Base-by-base conservation (phyloP, 441 rosid species). In the Croton laevigatus region DNA sequence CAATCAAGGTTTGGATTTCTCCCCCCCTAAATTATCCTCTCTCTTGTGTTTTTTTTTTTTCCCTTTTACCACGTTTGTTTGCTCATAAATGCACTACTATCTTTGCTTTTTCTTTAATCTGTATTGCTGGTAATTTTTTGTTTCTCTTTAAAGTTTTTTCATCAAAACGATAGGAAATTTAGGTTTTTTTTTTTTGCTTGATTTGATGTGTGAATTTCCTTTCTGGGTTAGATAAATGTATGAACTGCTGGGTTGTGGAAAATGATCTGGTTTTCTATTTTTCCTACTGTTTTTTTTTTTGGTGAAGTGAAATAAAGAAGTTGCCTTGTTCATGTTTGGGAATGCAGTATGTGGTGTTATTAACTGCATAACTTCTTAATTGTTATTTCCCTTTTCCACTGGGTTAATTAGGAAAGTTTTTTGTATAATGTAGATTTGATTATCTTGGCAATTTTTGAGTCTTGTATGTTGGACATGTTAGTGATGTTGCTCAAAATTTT, bases 211-310 rank as follows among this genome's bases (percentile, higher is more conserved):
- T 55, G 37, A 55, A 1, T 58, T 32, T 55, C 16, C 10, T 55
- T 55, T 23, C 34, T 55, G 59, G 22, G 14, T 2, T 10, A 3
- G 59, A 8, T 11, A 19, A 4, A 11, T 27, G 60, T 57, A 27
- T 58, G 38, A 58, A 27, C 27, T 32, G 14, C 32, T 58, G 27
- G 27, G 19, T 27, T 58, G 12, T 58, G 6, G 61, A 12, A n/a
- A 38, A 58, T 32, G 38, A 58, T 32, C 61, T 58, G 61, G 27
- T 58, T 57, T 55, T 32, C 27, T 57, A 58, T 58, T 58, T 58
- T 27, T 14, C 38, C 19, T 13, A n/a, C 8, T 38, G 5, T 38
- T 37, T 37, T 3, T 57, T 57, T 57, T 13, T 5, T 57, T 57
- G 12, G 61, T 23, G 46, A n/a, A 34, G 17, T n/a, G 17, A n/a